phyloP scores from a whole-genome alignment of 768 basidiomycete species.

The Collybia nuda region DNA sequence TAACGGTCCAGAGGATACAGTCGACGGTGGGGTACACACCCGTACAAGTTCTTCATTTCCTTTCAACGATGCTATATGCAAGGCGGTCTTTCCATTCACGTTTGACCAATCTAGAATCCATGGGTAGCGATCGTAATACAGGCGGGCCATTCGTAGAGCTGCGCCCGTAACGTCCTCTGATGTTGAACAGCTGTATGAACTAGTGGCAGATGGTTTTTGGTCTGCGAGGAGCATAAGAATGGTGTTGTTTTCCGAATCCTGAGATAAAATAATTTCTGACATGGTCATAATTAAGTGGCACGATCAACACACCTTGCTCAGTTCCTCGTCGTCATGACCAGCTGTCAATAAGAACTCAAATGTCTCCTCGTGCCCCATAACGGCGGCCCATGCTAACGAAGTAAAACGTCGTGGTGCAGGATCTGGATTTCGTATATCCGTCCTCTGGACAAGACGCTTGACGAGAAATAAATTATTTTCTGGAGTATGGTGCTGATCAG shows the following conservation, averaged over 20 bases:
- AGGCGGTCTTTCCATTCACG: constrained; percentile 82
- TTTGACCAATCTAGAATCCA: constrained; percentile 94
- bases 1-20: no score
- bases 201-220: constrained; percentile 52
- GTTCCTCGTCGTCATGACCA: constrained; percentile 92
- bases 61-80: constrained; percentile 85
- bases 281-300: not conserved
- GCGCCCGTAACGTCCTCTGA: constrained; percentile 69
- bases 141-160: constrained; percentile 79
- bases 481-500: constrained; percentile 31
- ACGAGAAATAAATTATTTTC: constrained; percentile 96
- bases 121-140: constrained; percentile 85
- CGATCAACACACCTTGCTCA: constrained; percentile 65
- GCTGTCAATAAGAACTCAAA: constrained; percentile 86
- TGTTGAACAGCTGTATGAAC: constrained; percentile 45
- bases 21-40: constrained; percentile 43
- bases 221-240: constrained; percentile 93
- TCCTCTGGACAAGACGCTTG: constrained; percentile 80
- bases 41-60: constrained; percentile 89
- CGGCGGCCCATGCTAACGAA: constrained; percentile 89
- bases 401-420: constrained; percentile 73
- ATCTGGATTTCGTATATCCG: constrained; percentile 92
- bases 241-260: constrained; percentile 94
- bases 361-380: constrained; percentile 86
- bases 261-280: not conserved